These are phyloP conservation scores for Neurospora terricola DNA, from an alignment of 495 filamentous ascomycete genomes.

Conservation along the genomic window DNA sequence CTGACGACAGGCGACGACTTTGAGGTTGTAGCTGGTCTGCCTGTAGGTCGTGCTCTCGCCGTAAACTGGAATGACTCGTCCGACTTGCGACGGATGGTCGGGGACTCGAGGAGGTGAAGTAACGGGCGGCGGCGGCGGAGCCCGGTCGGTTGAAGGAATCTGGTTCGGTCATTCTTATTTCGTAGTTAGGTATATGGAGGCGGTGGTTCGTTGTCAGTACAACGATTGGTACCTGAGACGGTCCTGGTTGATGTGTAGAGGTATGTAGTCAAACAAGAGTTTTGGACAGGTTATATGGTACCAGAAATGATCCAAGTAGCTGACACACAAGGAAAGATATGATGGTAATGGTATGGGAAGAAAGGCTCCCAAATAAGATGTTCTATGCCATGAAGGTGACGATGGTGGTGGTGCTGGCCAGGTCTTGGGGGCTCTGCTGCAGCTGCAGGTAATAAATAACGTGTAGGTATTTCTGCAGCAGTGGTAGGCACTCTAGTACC, in stretches of 20 bases:
- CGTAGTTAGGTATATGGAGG: neutral
- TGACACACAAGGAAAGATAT: neutral
- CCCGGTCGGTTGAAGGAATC: slow-evolving; percentile 12
- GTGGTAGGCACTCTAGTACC: neutral
- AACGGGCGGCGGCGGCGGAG: slow-evolving; percentile 13
- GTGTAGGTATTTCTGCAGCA: neutral
- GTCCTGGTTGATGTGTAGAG: neutral
- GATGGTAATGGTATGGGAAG: neutral
- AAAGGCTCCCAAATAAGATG: neutral
- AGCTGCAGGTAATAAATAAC: neutral
- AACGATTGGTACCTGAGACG: neutral
- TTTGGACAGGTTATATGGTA: neutral
- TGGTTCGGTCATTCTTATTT: slow-evolving; percentile 14
- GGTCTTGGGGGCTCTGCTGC: neutral
- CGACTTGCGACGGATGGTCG: slow-evolving; percentile 19
- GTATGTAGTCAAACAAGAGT: neutral
- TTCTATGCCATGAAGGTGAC: neutral
- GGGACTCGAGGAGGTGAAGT: slow-evolving; percentile 15
- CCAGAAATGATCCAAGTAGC: neutral
- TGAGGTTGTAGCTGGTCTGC: neutral
- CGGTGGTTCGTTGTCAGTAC: neutral
- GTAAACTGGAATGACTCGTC: slow-evolving; percentile 19
- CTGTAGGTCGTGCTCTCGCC: slow-evolving; percentile 17
- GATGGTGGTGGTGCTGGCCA: neutral
- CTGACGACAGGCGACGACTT: slow-evolving; percentile 10